Percentiles rank a stretch among this genome's conserved stretches.
These are phyloP conservation scores for Lyophyllum shimeji DNA, from an alignment of 768 basidiomycete genomes.

Conservation along the genomic window DNA sequence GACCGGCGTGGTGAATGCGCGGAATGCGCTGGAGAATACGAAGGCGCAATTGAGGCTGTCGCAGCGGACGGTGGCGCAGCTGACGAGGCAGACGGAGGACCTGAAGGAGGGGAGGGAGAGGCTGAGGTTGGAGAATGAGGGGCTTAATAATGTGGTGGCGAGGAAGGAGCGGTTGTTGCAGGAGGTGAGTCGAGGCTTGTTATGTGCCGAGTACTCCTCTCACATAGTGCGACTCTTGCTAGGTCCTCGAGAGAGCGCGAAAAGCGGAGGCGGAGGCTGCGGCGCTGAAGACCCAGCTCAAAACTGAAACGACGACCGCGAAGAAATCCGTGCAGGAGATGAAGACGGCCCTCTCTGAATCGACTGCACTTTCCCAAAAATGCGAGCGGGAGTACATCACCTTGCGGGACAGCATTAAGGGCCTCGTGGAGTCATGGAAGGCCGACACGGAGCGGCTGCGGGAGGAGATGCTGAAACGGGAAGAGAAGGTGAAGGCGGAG, in stretches of 20 bases:
- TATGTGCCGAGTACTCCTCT: neutral
- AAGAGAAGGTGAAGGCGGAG: conserved; percentile 68
- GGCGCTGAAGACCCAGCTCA: conserved; percentile 67
- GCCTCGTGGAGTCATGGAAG: conserved; percentile 72
- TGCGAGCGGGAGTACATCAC: conserved; percentile 82
- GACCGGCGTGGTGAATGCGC: conserved; percentile 75
- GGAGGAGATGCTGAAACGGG: conserved; percentile 73
- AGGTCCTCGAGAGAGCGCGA: conserved; percentile 82
- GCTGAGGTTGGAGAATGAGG: conserved; percentile 81
- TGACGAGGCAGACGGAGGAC: conserved; percentile 86
- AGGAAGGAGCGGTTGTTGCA: conserved; percentile 85
- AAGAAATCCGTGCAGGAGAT: conserved; percentile 81
- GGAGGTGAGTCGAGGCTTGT: conserved; percentile 52
- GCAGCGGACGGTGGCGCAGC: conserved; percentile 79
- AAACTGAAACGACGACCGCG: conserved; percentile 65
- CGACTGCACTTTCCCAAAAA: conserved; percentile 75
- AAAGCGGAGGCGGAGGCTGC: conserved; percentile 81
- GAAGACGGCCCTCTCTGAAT: conserved; percentile 72
- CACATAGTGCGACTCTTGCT: neutral
- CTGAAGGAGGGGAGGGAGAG: conserved; percentile 85
- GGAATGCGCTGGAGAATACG: conserved; percentile 83
- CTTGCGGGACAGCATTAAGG: conserved; percentile 73
- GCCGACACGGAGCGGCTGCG: conserved; percentile 67
- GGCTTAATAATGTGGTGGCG: conserved; percentile 83
- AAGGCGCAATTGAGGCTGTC: conserved; percentile 78